A percentile compares a stretch with the other conserved stretches of the same genome.
Evolutionary conservation across 148 eudicot genomes (phyloP).

Genomic region (Beta vulgaris): DNA sequence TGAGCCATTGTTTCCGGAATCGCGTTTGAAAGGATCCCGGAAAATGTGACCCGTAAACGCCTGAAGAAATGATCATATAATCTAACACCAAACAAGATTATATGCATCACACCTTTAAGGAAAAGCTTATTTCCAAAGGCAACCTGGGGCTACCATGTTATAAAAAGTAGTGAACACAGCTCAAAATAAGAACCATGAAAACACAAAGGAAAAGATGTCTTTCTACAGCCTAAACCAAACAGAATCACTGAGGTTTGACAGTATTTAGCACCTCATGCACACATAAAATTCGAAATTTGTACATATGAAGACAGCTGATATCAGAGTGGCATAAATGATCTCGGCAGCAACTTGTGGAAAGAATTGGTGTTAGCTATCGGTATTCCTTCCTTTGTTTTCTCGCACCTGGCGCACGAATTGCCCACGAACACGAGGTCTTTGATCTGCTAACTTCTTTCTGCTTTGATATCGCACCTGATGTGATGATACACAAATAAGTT

Average conservation of each 20-base stretch:
- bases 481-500: not conserved
- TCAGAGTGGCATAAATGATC: constrained; percentile 12
- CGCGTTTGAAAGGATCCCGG: not conserved
- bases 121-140: constrained; percentile 16
- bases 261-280: constrained; percentile 24
- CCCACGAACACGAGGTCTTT: constrained; percentile 74
- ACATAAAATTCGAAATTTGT: constrained; percentile 11
- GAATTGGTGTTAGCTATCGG: constrained; percentile 44
- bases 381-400: constrained; percentile 38
- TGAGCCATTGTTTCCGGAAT: not conserved
- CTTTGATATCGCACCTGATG: constrained; percentile 68
- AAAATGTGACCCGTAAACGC: not conserved
- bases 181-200: constrained; percentile 22
- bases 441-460: constrained; percentile 79
- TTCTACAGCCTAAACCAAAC: constrained; percentile 21
- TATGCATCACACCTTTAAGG: not conserved
- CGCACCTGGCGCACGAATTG: constrained; percentile 52
- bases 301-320: constrained; percentile 25
- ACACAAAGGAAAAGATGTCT: constrained; percentile 11
- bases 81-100: not conserved
- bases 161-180: constrained; percentile 6
- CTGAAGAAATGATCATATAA: not conserved
- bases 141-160: constrained; percentile 8
- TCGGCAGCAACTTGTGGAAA: not conserved
- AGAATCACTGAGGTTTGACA: constrained; percentile 24